These are phyloP conservation scores for Yamadazyma scolyti DNA, from an alignment of 805 yeast species.

Conservation along the genomic window DNA sequence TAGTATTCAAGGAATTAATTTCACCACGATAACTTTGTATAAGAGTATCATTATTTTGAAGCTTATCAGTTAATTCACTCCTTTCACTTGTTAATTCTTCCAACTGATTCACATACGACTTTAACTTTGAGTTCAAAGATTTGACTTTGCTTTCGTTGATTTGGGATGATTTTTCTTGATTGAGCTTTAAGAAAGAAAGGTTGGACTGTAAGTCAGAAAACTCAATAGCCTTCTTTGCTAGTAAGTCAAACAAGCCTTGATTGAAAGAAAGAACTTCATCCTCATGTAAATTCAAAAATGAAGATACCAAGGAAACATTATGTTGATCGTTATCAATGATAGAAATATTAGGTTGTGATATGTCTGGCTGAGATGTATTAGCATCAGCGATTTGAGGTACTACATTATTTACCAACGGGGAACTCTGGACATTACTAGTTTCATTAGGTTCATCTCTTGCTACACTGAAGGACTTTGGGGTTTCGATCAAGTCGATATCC, in stretches of 20 bases:
- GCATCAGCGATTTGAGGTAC: slow-evolving; percentile 7
- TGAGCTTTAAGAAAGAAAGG: slow-evolving; percentile 27
- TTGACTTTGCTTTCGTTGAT: slow-evolving; percentile 22
- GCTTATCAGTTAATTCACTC: slow-evolving; percentile 14
- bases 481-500: slow-evolving; percentile 37
- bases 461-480: slow-evolving; percentile 39
- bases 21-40: slow-evolving; percentile 14
- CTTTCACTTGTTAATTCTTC: slow-evolving; percentile 19
- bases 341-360: slow-evolving; percentile 2
- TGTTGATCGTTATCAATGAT: slow-evolving; percentile 3
- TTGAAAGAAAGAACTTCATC: slow-evolving; percentile 10
- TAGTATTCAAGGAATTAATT: slow-evolving; percentile 12
- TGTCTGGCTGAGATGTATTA: slow-evolving; percentile 5
- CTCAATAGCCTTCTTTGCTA: slow-evolving; percentile 24
- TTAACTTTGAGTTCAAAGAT: slow-evolving; percentile 17
- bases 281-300: slow-evolving; percentile 25
- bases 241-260: slow-evolving; percentile 14
- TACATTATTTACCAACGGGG: slow-evolving; percentile 11
- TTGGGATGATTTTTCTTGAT: slow-evolving; percentile 29
- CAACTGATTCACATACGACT: slow-evolving; percentile 16
- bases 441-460: slow-evolving; percentile 27
- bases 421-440: slow-evolving; percentile 20
- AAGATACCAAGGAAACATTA: slow-evolving; percentile 43
- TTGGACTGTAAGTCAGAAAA: slow-evolving; percentile 27
- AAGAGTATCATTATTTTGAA: slow-evolving; percentile 13